Base-by-base conservation (phyloP, 805 yeast genomes). In the Nematodospora valgi region DNA sequence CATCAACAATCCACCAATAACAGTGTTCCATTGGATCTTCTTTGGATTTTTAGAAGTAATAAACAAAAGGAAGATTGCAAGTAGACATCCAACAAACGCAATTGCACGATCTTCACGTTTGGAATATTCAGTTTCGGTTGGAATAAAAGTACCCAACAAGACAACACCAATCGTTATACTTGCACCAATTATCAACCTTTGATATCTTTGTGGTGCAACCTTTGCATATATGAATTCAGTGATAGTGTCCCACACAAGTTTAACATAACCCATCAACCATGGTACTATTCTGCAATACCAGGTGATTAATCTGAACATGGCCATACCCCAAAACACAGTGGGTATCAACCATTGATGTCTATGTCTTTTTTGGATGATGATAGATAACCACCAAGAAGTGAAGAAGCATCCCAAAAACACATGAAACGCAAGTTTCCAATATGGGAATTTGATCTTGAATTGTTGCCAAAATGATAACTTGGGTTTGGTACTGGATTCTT, bases 361-460 rank as follows among this genome's bases (percentile, higher is more conserved):
- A 30, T 69, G 70, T 41, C 68, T 64, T 5, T 66, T 48, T 49
- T 74, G 81, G 33, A 70, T 70, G 19, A 76, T 35, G 38, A 76
- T 73, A 11, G 78, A 68, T 28, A 76, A 49, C 81, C 81, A 76
- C 76, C 76, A 72, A 8, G 72, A 57, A n/a, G 78, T 72, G 59
- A 72, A 70, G 41, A 72, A 53, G 51, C 43, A 53, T 21, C 38
- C 69, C 56, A 41, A 49, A 34, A 48, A 58, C n/a, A 56, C 27
- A 35, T 52, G 46, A 19, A 45, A 32, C 4, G 36, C 41, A 11
- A 48, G 27, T 30, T 31, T 46, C 27, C 40, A 48, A 12, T 35
- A 43, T 10, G 54, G 53, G 32, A 42, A 38, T 18, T 38, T 35
- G 4, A 23, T 14, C 31, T 49, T 49, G 9, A 49, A 21, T 21